Evolutionary conservation across 1,139 yeast species (phyloP).

Genomic region (Pichia kudriavzevii): DNA sequence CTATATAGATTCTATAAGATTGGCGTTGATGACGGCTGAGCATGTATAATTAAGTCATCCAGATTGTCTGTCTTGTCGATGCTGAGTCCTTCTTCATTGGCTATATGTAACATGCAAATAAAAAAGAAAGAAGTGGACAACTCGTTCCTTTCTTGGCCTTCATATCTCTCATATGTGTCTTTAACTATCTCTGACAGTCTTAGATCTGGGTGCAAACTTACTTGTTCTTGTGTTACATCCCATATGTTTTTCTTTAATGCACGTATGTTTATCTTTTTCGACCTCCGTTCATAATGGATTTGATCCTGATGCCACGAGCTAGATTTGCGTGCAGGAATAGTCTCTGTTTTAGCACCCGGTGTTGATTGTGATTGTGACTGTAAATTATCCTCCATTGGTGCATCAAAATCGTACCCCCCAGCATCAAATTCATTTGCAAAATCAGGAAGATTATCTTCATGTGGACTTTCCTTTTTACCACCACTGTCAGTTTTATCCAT

Average conservation of each 20-base stretch:
- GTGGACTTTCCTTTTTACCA: slow-evolving; percentile 17
- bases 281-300: slow-evolving; percentile 65
- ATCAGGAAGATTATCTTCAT: slow-evolving; percentile 17
- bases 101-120: slow-evolving; percentile 76
- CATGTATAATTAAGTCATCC: slow-evolving; percentile 47
- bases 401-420: slow-evolving; percentile 23
- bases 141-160: slow-evolving; percentile 48
- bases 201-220: slow-evolving; percentile 5
- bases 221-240: slow-evolving; percentile 31
- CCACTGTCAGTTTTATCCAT: slow-evolving; percentile 19
- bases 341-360: neutral
- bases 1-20: neutral
- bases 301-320: slow-evolving; percentile 10
- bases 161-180: slow-evolving; percentile 47
- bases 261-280: slow-evolving; percentile 80
- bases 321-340: slow-evolving; percentile 2
- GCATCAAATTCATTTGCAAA: slow-evolving; percentile 14
- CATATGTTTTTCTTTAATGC: slow-evolving; percentile 77
- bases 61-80: slow-evolving; percentile 50
- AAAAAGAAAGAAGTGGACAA: slow-evolving; percentile 84
- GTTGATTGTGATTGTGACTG: neutral
- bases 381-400: slow-evolving; percentile 5
- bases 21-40: no score
- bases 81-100: slow-evolving; percentile 76
- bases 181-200: slow-evolving; percentile 34